Conservation (phyloP, 2,329 filamentous ascomycete genomes). For the Hypoxylon sp. region DNA sequence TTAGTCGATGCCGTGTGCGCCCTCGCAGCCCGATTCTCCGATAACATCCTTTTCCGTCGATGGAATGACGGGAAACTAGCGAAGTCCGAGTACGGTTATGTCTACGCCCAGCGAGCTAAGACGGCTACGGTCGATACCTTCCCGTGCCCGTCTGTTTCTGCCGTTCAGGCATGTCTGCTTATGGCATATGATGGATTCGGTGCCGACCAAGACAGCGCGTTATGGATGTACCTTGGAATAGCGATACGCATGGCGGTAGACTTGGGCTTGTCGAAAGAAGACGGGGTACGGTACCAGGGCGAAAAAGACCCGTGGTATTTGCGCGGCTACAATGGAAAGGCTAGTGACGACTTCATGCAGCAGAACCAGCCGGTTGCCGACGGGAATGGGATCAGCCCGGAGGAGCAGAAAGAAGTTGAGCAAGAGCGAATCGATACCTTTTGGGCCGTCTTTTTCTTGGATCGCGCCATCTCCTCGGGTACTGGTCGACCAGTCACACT, state of each 20-base stretch:
- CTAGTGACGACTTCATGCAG: conserved; percentile 42
- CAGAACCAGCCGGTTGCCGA: conserved; percentile 57
- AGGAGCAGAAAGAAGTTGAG: conserved; percentile 75
- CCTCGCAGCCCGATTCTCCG: conserved; percentile 83
- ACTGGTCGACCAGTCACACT: conserved; percentile 87
- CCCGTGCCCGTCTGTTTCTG: conserved; percentile 82
- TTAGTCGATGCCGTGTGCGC: conserved; percentile 89
- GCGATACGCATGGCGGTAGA: conserved; percentile 87
- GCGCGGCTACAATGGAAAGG: conserved; percentile 57
- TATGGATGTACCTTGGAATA: conserved; percentile 94
- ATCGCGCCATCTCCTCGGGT: conserved; percentile 87
- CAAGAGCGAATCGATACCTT: conserved; percentile 88
- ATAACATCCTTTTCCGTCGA: conserved; percentile 64
- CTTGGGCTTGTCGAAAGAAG: conserved; percentile 82
- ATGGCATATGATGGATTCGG: conserved; percentile 92
- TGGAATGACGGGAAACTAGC: conserved; percentile 62
- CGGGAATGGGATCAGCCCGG: conserved; percentile 56
- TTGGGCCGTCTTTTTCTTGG: conserved; percentile 90
- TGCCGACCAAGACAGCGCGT: conserved; percentile 85
- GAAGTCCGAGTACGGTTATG: conserved; percentile 77
- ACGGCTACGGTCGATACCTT: conserved; percentile 86
- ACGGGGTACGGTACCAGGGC: conserved; percentile 75
- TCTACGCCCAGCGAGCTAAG: conserved; percentile 85
- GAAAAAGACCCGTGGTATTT: conserved; percentile 63
- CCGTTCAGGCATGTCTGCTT: conserved; percentile 84